Conservation (phyloP, 2,329 filamentous ascomycete genomes). For the Dactylellina drechsleri region DNA sequence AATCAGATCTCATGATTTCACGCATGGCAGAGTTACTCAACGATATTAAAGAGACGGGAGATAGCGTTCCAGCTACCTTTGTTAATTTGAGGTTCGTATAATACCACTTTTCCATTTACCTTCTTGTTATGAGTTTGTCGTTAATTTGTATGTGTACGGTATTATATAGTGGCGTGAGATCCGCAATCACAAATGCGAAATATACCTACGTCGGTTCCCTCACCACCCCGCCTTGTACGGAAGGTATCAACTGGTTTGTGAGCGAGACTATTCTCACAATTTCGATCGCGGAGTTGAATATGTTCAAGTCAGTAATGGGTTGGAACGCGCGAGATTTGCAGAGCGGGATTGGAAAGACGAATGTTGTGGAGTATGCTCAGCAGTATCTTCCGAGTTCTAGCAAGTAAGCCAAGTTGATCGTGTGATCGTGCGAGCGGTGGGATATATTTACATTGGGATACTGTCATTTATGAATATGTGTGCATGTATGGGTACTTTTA, state of each 20-base stretch:
- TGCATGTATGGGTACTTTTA: background rate
- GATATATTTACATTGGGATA: background rate
- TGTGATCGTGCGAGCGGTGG: background rate
- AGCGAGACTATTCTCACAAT: conserved; percentile 60
- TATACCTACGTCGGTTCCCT: conserved; percentile 65
- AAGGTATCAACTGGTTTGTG: conserved; percentile 66
- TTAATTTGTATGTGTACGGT: background rate
- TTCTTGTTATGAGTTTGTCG: no score
- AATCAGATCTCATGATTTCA: conserved; percentile 34
- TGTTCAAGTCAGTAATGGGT: conserved; percentile 64
- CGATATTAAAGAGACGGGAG: conserved; percentile 30
- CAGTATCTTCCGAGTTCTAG: conserved; percentile 27
- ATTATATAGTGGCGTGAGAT: conserved; percentile 40
- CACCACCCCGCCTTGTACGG: conserved; percentile 67
- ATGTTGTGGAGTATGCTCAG: conserved; percentile 51
- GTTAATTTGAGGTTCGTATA: conserved; percentile 19
- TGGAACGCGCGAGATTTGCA: conserved; percentile 66
- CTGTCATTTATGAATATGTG: background rate
- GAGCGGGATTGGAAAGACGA: conserved; percentile 58
- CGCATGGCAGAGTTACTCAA: conserved; percentile 28
- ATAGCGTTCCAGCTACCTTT: conserved; percentile 38
- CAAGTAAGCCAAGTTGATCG: no score
- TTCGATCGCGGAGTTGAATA: conserved; percentile 61
- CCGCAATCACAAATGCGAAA: conserved; percentile 36
- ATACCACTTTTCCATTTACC: background rate